Conservation (phyloP, 2,329 filamentous ascomycete genomes). For the Ampelomyces quisqualis region DNA sequence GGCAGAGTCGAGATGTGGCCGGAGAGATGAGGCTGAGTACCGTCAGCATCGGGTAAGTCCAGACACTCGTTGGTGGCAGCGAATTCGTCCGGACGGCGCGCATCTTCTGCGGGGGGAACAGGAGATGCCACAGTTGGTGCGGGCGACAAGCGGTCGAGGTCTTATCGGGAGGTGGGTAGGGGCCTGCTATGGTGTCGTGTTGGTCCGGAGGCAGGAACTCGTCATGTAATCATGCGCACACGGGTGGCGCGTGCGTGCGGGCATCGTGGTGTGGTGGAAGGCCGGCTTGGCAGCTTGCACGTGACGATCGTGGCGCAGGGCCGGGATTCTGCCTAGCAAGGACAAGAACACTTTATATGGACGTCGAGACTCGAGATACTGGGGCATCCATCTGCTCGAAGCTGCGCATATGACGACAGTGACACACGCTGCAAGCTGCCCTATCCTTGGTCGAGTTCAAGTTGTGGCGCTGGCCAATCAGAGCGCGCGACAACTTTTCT, state of each 20-base stretch:
- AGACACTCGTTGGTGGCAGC: conserved; percentile 22
- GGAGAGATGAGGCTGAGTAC: conserved; percentile 18
- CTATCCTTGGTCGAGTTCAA: not conserved
- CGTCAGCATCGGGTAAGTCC: conserved; percentile 19
- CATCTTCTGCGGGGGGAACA: conserved; percentile 36
- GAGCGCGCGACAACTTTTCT: conserved; percentile 19
- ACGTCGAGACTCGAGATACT: not conserved
- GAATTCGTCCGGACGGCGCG: conserved; percentile 37
- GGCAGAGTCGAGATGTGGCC: conserved; percentile 12
- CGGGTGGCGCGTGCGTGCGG: no score
- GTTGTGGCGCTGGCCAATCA: conserved; percentile 13
- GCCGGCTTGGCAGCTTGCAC: conserved; percentile 25
- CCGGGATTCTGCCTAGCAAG: not conserved
- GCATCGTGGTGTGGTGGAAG: conserved; percentile 20
- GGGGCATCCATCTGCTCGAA: not conserved
- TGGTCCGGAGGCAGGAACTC: conserved; percentile 22
- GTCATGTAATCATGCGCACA: conserved; percentile 12
- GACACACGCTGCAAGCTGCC: conserved; percentile 4
- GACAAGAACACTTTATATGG: not conserved
- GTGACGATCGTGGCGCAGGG: conserved; percentile 6
- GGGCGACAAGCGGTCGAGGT: conserved; percentile 25
- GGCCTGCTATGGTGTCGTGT: conserved; percentile 14
- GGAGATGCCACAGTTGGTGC: conserved; percentile 39
- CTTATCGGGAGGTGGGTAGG: conserved; percentile 11
- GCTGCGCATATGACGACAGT: conserved; percentile 5